phyloP scores from a whole-genome alignment of 139 green algal species.

The Picochlorum sp. region DNA sequence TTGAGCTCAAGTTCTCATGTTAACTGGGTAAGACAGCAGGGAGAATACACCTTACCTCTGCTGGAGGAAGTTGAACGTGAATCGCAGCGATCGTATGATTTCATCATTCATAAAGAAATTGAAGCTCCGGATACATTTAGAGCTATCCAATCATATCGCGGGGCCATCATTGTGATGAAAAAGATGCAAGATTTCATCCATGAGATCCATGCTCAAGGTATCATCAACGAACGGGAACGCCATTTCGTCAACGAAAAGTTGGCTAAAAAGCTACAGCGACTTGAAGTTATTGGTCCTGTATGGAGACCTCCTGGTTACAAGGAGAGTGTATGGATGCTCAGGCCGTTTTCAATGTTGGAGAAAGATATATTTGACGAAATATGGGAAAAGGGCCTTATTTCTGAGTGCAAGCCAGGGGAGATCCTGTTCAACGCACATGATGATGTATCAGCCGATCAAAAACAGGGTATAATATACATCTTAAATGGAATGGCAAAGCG shows the following conservation, averaged over 20 bases:
- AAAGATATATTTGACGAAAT: too few relatives aligned
- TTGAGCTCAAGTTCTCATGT: conserved; percentile 57
- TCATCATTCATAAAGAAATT: conserved; percentile 75
- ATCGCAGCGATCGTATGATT: conserved; percentile 28
- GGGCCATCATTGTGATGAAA: conserved; percentile 64
- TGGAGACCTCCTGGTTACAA: conserved; percentile 45
- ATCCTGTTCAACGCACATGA: conserved; percentile 5
- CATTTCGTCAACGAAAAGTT: conserved; percentile 45
- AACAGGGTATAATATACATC: conserved; percentile 19
- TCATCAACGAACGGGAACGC: conserved; percentile 62
- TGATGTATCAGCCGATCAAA: conserved; percentile 1
- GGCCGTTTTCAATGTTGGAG: conserved; percentile 37
- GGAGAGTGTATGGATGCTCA: conserved; percentile 49
- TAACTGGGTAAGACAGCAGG: conserved; percentile 27
- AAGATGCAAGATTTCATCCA: conserved; percentile 67
- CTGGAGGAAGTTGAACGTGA: conserved; percentile 27
- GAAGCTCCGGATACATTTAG: conserved; percentile 73
- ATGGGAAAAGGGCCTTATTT: conserved; percentile 8
- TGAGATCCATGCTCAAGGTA: conserved; percentile 52
- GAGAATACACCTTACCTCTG: conserved; percentile 13
- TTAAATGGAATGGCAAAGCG: conserved; percentile 22
- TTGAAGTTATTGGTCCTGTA: conserved; percentile 52
- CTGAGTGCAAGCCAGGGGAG: conserved; percentile 8
- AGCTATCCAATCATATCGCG: conserved; percentile 79
- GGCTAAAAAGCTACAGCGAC: conserved; percentile 45